These are phyloP conservation scores for Pelargonium nanum DNA, from an alignment of 345 rosid genomes.

Conservation along the genomic window DNA sequence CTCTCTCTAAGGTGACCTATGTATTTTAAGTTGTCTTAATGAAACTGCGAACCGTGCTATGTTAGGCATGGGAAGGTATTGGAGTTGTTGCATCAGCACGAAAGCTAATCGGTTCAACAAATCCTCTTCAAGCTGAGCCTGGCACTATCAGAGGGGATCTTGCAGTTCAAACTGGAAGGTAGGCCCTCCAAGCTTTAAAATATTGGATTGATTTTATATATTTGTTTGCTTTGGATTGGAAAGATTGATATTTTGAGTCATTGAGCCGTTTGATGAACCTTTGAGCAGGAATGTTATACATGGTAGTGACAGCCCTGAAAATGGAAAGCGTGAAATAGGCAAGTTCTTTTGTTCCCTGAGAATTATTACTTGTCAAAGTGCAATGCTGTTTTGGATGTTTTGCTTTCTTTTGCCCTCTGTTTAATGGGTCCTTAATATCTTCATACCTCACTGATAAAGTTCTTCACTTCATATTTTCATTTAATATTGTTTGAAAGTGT, in stretches of 20 bases:
- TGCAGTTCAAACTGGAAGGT: constrained; percentile 99
- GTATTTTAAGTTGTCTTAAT: constrained; percentile 1
- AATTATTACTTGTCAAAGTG: too few relatives aligned
- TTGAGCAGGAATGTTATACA: constrained; percentile 78
- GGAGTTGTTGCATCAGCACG: constrained; percentile 95
- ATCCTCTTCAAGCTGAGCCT: constrained; percentile 97
- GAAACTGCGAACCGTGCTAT: constrained; percentile 11
- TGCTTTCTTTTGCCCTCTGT: too few relatives aligned
- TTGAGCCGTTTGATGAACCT: constrained; percentile 12
- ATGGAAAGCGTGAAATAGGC: constrained; percentile 71
- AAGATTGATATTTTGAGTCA: not conserved
- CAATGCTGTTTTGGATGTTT: too few relatives aligned
- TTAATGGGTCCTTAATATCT: too few relatives aligned
- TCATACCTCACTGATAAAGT: too few relatives aligned
- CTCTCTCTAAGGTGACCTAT: not conserved
- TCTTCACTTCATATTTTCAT: too few relatives aligned
- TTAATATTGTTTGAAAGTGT: not conserved
- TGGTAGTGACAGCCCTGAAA: constrained; percentile 96
- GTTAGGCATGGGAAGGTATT: constrained; percentile 92
- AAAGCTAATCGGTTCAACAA: constrained; percentile 78
- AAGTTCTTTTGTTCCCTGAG: not conserved
- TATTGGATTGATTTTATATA: not conserved
- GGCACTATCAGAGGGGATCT: constrained; percentile 96
- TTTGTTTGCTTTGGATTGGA: not conserved
- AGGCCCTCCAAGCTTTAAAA: constrained; percentile 9